Base-by-base conservation (phyloP, 495 filamentous ascomycete genomes). In the Aspergillus sclerotiicarbonarius region DNA sequence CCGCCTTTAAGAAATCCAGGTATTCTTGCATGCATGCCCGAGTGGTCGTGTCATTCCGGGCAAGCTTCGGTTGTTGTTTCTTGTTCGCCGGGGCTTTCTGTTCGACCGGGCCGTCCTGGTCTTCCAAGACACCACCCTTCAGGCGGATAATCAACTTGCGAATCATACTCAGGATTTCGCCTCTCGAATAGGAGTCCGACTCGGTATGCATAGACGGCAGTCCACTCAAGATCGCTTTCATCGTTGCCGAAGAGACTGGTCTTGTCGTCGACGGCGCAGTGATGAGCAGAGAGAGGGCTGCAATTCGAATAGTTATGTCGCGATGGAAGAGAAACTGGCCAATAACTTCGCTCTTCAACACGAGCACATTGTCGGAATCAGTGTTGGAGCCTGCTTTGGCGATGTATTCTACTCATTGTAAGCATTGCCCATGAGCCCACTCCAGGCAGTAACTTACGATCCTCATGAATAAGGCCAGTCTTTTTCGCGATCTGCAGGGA, bases 401-500 rank as follows among this genome's bases (percentile, higher is more conserved):
- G 25, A 67, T 60, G 32, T 71, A 70, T 58, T 73, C 71, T 74
- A 56, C 41, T 21, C 0, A 53, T 16, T 32, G 56, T 73, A 46
- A 75, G 67, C 43, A 8, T 21, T 32, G 0, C 8, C 4, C 19
- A 6, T 6, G 1, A 32, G 10, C 18, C 21, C 30, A 16, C 1
- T 3, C 15, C 13, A 20, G 12, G n/a, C n/a, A 15, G 49, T 45
- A 4, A 72, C 83, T 77, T 76, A 90, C 89, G 79, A 51, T 87
- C 80, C 63, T 92, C 90, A 51, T 86, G 81, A 7, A 96, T 81
- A 20, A 93, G 66, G 0, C 90, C 90, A 35, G 82, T 72, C 53
- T 92, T 90, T 75, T 94, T 95, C 15, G 88, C 91, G 10, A 86
- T 77, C 60, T 91, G 87, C 32, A 96, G 75, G 16, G 88, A 81